Evolutionary conservation across 2,329 filamentous ascomycete genomes (phyloP), one percentile per base, ranked within the genome.

Genomic region (Diaporthe citri): DNA sequence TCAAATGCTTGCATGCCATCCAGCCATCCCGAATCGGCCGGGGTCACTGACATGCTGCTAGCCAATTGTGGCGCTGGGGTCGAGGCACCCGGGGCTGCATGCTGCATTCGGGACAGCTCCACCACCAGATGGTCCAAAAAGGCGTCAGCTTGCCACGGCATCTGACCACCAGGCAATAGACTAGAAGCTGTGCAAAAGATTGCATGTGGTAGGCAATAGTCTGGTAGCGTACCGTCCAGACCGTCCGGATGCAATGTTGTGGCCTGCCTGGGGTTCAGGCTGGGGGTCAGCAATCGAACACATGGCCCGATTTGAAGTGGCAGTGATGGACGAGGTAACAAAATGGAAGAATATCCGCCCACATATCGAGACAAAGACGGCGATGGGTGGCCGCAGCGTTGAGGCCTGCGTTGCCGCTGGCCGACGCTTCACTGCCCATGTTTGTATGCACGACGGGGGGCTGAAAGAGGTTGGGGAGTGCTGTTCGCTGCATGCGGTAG

Each of bases 291-390:
- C 59, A 62, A 28, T 62, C 15, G 41, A 64, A 43, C 22, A 48
- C 60, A 64, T 48, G 60, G 60, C 60, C 60, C 60, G 60, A 64
- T 31, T 48, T 22, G 28, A 28, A 64, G 60, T 48, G 60, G 60
- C 60, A 66, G 60, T 66, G 59, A 46, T 22, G 51, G 20, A 22
- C 43, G 20, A 51, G 62, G 20, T 31, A 28, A 13, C 25, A 3
- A 43, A 1, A 10, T 13, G n/a, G 57, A 5, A 31, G 41, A 31
- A 64, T 31, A 34, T 31, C 15, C 60, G 9, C 25, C 41, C 20
- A 22, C 28, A 36, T 36, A 69, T 52, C 7, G 46, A 31, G 20
- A 51, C 46, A 25, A 46, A 51, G n/a, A 67, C 51, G 31, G 64
- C 34, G 48, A 52, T 25, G 46, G 46, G 48, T 67, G 64, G 64